These are phyloP conservation scores for Phytopythium cucurbitacearum DNA, from an alignment of 352 stramenopile species.

Conservation along the genomic window DNA sequence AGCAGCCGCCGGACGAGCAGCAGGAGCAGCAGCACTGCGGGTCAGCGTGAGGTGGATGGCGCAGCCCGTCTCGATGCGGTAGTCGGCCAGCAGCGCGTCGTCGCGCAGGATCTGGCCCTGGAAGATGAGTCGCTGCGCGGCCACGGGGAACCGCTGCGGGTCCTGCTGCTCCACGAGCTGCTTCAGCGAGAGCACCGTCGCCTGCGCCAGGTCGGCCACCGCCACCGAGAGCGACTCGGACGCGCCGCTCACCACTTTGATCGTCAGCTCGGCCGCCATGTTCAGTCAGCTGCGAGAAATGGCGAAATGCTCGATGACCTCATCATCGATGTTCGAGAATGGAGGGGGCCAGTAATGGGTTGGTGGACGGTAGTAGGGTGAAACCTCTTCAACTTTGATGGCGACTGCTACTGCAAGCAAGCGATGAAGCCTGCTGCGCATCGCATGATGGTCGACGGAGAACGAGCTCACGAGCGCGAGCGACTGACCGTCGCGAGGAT, in stretches of 20 bases:
- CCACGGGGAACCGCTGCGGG: conserved; percentile 46
- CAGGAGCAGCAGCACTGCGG: conserved; percentile 16
- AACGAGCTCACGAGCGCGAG: not conserved
- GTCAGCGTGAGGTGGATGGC: conserved; percentile 72
- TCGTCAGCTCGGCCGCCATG: conserved; percentile 44
- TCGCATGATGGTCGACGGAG: not conserved
- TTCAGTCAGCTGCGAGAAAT: not conserved
- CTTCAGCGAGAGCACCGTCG: conserved; percentile 66
- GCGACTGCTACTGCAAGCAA: no score
- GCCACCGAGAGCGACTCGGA: conserved; percentile 50
- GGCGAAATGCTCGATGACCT: no score
- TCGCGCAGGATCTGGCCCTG: conserved; percentile 83
- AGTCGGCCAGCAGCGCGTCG: conserved; percentile 56
- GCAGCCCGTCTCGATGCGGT: conserved; percentile 55
- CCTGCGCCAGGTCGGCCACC: conserved; percentile 29
- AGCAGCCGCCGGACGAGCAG: conserved; percentile 9
- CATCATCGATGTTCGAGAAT: no score
- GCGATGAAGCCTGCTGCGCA: no score
- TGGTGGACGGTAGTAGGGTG: no score
- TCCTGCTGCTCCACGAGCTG: conserved; percentile 56
- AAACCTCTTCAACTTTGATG: no score
- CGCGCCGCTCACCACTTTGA: conserved; percentile 66
- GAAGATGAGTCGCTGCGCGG: conserved; percentile 82
- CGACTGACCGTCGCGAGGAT: conserved; percentile 32
- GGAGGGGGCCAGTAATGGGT: no score